These are phyloP conservation scores for Dothistroma pini DNA, from an alignment of 2,329 filamentous ascomycete species.

Conservation along the genomic window DNA sequence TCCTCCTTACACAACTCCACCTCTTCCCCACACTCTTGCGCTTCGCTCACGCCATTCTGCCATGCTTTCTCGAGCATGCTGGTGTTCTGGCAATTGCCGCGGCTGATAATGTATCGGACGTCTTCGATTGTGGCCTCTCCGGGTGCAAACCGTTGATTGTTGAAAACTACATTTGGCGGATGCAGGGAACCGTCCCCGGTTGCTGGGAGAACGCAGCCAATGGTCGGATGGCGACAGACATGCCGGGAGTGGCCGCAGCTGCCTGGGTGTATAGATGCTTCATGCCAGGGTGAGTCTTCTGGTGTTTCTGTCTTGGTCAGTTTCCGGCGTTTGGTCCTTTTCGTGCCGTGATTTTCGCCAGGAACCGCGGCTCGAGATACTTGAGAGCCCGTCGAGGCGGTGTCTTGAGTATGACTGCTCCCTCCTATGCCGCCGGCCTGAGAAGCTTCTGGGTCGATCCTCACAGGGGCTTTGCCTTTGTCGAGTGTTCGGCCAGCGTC, in stretches of 20 bases:
- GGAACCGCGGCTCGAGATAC: background rate
- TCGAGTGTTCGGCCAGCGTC: background rate
- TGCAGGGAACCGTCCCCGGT: background rate
- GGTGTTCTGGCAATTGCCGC: slow-evolving; percentile 1
- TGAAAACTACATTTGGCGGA: background rate
- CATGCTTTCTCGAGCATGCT: slow-evolving; percentile 2
- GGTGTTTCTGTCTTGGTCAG: background rate
- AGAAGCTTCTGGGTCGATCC: background rate
- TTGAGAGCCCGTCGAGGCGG: background rate
- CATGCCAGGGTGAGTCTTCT: background rate
- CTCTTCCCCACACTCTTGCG: background rate
- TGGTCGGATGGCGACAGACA: background rate
- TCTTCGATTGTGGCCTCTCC: slow-evolving; percentile 3
- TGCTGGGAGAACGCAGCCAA: background rate
- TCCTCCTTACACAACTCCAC: background rate
- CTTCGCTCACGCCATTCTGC: background rate
- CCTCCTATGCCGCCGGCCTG: background rate
- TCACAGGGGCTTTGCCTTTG: background rate
- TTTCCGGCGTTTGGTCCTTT: background rate
- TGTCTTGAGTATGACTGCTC: background rate
- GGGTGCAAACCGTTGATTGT: background rate
- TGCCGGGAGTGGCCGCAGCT: background rate
- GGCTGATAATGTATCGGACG: slow-evolving; percentile 8
- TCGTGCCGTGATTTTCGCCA: background rate
- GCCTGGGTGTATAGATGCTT: background rate